These are phyloP conservation scores for Suillus fuscotomentosus DNA, from an alignment of 768 basidiomycete genomes.

Conservation along the genomic window DNA sequence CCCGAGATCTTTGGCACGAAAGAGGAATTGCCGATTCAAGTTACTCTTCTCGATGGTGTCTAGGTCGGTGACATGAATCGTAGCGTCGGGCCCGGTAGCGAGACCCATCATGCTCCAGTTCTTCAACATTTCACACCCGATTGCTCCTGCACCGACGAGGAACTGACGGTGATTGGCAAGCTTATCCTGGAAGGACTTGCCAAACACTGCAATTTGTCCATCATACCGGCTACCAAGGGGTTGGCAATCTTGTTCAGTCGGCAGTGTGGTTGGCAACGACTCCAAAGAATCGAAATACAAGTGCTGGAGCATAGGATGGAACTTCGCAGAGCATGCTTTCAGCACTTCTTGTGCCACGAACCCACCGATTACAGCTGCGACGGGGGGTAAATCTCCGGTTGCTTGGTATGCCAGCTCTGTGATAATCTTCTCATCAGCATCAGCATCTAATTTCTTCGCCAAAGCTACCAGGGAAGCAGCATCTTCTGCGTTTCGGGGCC, in stretches of 20 bases:
- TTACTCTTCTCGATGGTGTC: constrained; percentile 99
- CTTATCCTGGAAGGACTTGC: constrained; percentile 88
- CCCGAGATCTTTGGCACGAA: constrained; percentile 93
- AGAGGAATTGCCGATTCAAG: constrained; percentile 96
- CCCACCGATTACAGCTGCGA: constrained; percentile 92
- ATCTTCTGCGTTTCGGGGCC: constrained; percentile 80
- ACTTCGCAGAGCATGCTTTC: constrained; percentile 97
- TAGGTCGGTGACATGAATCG: constrained; percentile 92
- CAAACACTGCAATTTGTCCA: constrained; percentile 94
- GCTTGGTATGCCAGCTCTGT: constrained; percentile 91
- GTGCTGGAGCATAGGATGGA: constrained; percentile 93
- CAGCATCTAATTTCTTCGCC: constrained; percentile 74
- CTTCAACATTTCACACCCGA: constrained; percentile 99
- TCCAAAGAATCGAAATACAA: constrained; percentile 98
- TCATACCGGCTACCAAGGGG: constrained; percentile 87
- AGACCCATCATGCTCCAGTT: constrained; percentile 99
- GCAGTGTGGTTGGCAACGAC: constrained; percentile 75
- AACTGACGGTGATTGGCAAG: constrained; percentile 90
- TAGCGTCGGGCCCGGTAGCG: constrained; percentile 72
- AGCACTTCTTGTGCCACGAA: constrained; percentile 98
- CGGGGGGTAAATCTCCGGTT: constrained; percentile 82
- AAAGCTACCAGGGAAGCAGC: constrained; percentile 68
- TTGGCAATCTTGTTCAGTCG: constrained; percentile 80
- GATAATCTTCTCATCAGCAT: constrained; percentile 79
- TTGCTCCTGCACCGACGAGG: constrained; percentile 97